Base-by-base conservation (phyloP, 2,329 filamentous ascomycete species). In the Pleoardoris graminearum region DNA sequence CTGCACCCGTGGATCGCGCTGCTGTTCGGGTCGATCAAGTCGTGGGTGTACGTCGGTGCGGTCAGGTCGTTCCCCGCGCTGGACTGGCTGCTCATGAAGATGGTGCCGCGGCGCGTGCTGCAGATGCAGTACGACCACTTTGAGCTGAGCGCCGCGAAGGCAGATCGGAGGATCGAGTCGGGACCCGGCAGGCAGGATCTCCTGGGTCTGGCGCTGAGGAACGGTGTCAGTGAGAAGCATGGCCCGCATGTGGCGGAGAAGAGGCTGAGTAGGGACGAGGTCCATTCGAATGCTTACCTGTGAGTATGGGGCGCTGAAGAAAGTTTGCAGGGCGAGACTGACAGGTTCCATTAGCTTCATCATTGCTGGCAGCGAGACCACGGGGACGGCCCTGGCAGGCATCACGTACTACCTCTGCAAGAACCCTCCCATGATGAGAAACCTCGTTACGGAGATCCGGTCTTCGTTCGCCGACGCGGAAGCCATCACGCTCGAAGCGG, bases 361-460 rank as follows among this genome's bases (percentile, higher is more conserved):
- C 25, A 36, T 72, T 5, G 75, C 72, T 4, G 75, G 73, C 1
- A 70, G 63, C 47, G 74, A 77, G 39, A 75, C 75, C 2, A 68
- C 71, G 0, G 73, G 71, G 0, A 71, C 63, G 1, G 47, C 67
- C 7, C 62, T 76, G 1, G 59, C 59, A 7, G 72, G 68, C 3
- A 54, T 63, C 3, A 67, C 64, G 0, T 75, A 51, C 46, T 50
- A 62, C 33, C 55, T 72, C 1, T 48, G 69, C 16, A 59, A 45
- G 25, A 50, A 49, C 38, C 51, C 57, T 22, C 27, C 32, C 7
- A 54, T 48, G 14, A 44, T 66, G 39, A 19, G 54, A 12, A 27
- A 22, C 2, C 44, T 66, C 2, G 29, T 37, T 14, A n/a, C 33
- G 8, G 63, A 59, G 27, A 45, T 58, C 16, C 46, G 55, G n/a